These are phyloP conservation scores for Mortierella sp. DNA, from an alignment of 371 early-diverging fungal genomes.

Conservation along the genomic window DNA sequence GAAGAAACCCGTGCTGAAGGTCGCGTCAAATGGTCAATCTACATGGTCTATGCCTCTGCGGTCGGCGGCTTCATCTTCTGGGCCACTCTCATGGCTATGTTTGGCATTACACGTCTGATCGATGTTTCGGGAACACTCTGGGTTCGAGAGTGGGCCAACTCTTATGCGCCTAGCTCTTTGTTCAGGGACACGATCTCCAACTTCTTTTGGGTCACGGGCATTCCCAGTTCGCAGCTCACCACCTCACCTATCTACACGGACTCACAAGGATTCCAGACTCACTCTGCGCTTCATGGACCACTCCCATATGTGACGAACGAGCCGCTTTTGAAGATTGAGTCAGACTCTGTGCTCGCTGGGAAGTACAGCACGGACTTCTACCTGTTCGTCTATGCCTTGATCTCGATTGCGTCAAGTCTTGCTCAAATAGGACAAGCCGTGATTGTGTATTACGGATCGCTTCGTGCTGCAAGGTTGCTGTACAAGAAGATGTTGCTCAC, in stretches of 20 bases:
- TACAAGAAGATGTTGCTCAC: constrained; percentile 66
- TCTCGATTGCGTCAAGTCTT: constrained; percentile 53
- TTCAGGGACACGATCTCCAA: constrained; percentile 34
- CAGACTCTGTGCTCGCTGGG: constrained; percentile 18
- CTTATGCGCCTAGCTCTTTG: constrained; percentile 30
- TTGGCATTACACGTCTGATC: constrained; percentile 60
- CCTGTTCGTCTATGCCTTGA: constrained; percentile 53
- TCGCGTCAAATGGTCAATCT: constrained; percentile 61
- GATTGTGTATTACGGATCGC: constrained; percentile 65
- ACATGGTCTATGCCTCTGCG: constrained; percentile 59
- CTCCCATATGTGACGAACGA: constrained; percentile 18
- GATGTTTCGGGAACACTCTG: constrained; percentile 64
- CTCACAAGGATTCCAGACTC: constrained; percentile 28
- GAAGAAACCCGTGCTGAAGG: constrained; percentile 64
- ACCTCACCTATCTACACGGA: constrained; percentile 31
- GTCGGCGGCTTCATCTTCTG: constrained; percentile 64
- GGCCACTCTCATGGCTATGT: constrained; percentile 52
- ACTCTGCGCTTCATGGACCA: constrained; percentile 20
- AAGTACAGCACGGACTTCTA: constrained; percentile 52
- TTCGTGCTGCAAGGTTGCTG: constrained; percentile 72
- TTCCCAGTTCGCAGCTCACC: constrained; percentile 24
- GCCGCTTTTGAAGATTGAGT: constrained; percentile 15
- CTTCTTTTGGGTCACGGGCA: constrained; percentile 18
- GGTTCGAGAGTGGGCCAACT: constrained; percentile 68
- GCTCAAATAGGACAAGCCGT: constrained; percentile 61